A percentile compares a stretch with the other conserved stretches of the same genome.
phyloP scores from a whole-genome alignment of 331 rosid species.

The Malus hybrid region DNA sequence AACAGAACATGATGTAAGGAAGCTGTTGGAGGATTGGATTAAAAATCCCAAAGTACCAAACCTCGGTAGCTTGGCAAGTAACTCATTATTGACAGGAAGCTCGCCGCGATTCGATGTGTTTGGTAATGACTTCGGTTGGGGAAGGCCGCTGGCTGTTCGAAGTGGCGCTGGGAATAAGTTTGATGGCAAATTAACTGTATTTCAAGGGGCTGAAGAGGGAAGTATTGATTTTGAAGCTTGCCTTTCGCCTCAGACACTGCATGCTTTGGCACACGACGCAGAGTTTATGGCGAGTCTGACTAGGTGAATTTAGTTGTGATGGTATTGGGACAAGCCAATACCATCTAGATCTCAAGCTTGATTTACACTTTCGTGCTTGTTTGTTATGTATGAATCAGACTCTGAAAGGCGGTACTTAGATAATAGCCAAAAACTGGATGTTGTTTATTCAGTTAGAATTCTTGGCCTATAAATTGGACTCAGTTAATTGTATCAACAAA shows the following conservation, averaged over 20 bases:
- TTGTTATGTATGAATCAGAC: too few relatives aligned
- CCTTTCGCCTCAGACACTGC: not conserved
- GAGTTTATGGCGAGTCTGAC: constrained; percentile 1
- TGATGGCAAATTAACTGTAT: not conserved
- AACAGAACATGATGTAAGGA: not conserved
- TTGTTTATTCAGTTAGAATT: too few relatives aligned
- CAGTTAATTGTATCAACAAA: too few relatives aligned
- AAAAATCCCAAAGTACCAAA: not conserved
- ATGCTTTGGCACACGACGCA: not conserved
- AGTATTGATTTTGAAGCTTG: constrained; percentile 13
- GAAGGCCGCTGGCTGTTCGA: constrained; percentile 1
- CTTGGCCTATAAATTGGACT: too few relatives aligned
- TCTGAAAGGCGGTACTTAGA: too few relatives aligned
- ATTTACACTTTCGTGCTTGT: too few relatives aligned
- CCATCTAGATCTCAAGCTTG: too few relatives aligned
- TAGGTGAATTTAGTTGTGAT: too few relatives aligned
- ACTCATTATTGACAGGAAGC: not conserved
- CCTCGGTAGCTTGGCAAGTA: too few relatives aligned
- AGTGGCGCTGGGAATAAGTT: not conserved
- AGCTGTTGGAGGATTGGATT: not conserved
- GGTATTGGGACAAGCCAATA: too few relatives aligned
- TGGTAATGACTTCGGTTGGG: constrained; percentile 20
- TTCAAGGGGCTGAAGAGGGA: constrained; percentile 11
- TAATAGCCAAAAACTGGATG: too few relatives aligned
- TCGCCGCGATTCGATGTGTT: constrained; percentile 8